Conservation (phyloP, 2,329 filamentous ascomycete species). For the Pseudogymnoascus sp. region DNA sequence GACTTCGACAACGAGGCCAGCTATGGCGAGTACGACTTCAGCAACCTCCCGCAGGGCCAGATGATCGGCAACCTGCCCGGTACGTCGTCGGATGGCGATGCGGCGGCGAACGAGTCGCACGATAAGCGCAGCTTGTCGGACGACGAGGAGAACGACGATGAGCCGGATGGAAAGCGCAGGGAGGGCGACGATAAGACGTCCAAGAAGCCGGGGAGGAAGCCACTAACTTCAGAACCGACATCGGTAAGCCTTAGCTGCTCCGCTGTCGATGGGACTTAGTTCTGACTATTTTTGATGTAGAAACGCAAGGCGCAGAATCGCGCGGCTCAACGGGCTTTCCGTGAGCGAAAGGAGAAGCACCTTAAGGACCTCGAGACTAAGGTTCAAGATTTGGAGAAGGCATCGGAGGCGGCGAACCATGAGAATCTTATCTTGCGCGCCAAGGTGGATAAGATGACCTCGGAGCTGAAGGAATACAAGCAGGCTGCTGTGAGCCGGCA, state of each 20-base stretch:
- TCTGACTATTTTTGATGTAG: conserved; percentile 41
- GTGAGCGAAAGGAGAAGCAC: conserved; percentile 91
- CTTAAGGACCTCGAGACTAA: conserved; percentile 77
- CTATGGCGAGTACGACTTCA: conserved; percentile 60
- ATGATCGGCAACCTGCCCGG: conserved; percentile 74
- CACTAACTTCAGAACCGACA: conserved; percentile 88
- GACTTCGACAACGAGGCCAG: conserved; percentile 67
- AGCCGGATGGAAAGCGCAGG: conserved; percentile 64
- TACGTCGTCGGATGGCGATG: conserved; percentile 34
- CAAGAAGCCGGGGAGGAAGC: conserved; percentile 96
- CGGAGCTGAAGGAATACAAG: conserved; percentile 83
- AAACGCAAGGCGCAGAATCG: conserved; percentile 95
- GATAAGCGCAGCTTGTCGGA: conserved; percentile 71
- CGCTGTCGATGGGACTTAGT: not conserved
- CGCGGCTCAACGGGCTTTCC: conserved; percentile 86
- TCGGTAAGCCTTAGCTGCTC: conserved; percentile 61
- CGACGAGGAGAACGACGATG: conserved; percentile 60
- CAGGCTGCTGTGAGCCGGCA: conserved; percentile 57
- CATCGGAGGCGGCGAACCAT: conserved; percentile 72
- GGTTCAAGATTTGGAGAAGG: conserved; percentile 71
- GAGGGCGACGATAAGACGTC: conserved; percentile 76
- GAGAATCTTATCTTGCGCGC: conserved; percentile 79
- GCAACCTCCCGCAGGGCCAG: conserved; percentile 49
- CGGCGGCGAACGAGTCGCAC: conserved; percentile 42
- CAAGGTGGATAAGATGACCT: conserved; percentile 82